phyloP scores from a whole-genome alignment of 352 stramenopile species.

The Pythium rhizo-oryzae region DNA sequence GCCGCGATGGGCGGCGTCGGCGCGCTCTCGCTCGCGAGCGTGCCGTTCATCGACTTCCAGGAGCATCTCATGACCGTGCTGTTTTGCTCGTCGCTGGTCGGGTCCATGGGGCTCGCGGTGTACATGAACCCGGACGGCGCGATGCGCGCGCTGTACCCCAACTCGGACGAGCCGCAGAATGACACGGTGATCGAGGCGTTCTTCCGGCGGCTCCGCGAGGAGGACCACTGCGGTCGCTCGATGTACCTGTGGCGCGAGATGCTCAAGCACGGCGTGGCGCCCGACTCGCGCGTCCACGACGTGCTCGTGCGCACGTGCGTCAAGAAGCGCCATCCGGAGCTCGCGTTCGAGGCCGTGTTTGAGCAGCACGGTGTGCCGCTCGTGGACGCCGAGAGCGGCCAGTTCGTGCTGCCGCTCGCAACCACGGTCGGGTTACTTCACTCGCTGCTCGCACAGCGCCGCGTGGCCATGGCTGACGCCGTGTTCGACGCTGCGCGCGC shows the following conservation, averaged over 20 bases:
- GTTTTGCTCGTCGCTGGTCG: slow-evolving; percentile 73
- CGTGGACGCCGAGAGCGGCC: slow-evolving; percentile 44
- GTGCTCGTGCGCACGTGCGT: slow-evolving; percentile 83
- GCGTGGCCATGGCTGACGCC: slow-evolving; percentile 63
- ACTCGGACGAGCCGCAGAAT: slow-evolving; percentile 66
- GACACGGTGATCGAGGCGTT: slow-evolving; percentile 80
- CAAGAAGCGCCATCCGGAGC: slow-evolving; percentile 81
- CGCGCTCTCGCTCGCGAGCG: slow-evolving; percentile 49
- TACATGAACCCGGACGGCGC: slow-evolving; percentile 88
- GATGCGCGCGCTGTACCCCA: slow-evolving; percentile 78
- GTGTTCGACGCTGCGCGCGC: slow-evolving; percentile 56
- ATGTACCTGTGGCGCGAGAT: slow-evolving; percentile 90
- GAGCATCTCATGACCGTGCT: slow-evolving; percentile 75
- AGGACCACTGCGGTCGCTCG: slow-evolving; percentile 80
- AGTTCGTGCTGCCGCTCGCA: slow-evolving; percentile 64
- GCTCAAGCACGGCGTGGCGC: slow-evolving; percentile 65
- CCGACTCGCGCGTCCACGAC: slow-evolving; percentile 76
- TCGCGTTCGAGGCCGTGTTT: slow-evolving; percentile 74
- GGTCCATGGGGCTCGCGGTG: slow-evolving; percentile 79
- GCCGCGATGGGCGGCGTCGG: slow-evolving; percentile 58
- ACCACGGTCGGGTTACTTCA: slow-evolving; percentile 73
- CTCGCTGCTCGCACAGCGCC: slow-evolving; percentile 68
- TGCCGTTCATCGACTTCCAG: slow-evolving; percentile 77
- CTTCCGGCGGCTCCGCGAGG: slow-evolving; percentile 80
- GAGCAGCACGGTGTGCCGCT: slow-evolving; percentile 58